Evolutionary conservation across 371 early-diverging fungal species (phyloP).

Genomic region (Mortierella sp.): DNA sequence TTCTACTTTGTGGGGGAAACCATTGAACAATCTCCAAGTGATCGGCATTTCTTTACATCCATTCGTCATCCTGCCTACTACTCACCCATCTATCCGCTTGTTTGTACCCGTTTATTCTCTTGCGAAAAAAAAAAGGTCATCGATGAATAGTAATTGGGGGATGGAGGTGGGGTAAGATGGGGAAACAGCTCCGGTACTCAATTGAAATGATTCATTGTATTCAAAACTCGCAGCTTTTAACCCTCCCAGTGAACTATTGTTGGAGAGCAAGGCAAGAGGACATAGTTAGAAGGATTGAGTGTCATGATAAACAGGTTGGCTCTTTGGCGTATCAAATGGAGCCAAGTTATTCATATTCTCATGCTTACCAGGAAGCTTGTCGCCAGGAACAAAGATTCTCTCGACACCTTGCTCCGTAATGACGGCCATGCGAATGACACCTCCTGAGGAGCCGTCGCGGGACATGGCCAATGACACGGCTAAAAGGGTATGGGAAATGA

Average conservation of each 20-base stretch:
- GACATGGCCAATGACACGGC: conserved; percentile 96
- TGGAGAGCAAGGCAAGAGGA: not conserved
- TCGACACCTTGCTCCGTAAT: conserved; percentile 95
- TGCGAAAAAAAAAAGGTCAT: too few relatives aligned
- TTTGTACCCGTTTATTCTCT: too few relatives aligned
- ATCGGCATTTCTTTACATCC: too few relatives aligned
- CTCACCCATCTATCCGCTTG: too few relatives aligned
- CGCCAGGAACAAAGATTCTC: conserved; percentile 91
- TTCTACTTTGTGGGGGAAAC: too few relatives aligned
- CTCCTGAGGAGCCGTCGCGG: conserved; percentile 99
- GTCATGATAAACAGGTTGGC: not conserved
- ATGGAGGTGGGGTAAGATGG: too few relatives aligned
- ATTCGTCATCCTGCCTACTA: too few relatives aligned
- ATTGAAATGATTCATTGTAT: too few relatives aligned
- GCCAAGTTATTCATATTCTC: not conserved
- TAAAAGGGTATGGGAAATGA: conserved; percentile 43
- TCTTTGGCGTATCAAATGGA: not conserved
- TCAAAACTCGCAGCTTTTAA: conserved; percentile 6
- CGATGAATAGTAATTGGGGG: too few relatives aligned
- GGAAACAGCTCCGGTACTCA: too few relatives aligned
- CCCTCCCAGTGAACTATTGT: conserved; percentile 52
- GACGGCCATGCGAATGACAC: conserved; percentile 96
- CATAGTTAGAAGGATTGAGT: not conserved
- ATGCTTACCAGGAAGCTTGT: conserved; percentile 75
- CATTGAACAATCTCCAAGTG: too few relatives aligned